Evolutionary conservation across 345 rosid genomes (phyloP), one percentile per base, ranked within the genome.

Genomic region (Corchorus capsularis): DNA sequence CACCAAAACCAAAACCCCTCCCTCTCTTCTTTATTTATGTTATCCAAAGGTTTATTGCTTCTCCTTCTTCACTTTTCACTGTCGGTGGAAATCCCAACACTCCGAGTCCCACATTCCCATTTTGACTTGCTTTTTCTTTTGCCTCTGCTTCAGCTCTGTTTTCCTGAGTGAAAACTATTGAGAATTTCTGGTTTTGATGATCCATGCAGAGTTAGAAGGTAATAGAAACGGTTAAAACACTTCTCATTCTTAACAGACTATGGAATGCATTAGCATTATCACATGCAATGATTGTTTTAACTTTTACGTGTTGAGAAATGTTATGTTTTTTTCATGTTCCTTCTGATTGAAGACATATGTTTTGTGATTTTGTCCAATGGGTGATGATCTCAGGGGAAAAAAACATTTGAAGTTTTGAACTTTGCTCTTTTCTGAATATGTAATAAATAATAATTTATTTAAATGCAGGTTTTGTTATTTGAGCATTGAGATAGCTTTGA

Each of bases 1-100:
- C 76, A 79, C 85, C 74, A 69, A 46, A 35, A 69, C 63, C 73
- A 17, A 73, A 32, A 68, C 73, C 81, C 59, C 79, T 56, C 59
- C 50, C 74, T 78, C 60, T 41, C 6, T 45, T 57, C 39, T 35
- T 72, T 59, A 75, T 56, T n/a, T 39, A 27, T 74, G 45, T 46
- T 74, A 68, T 19, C 56, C 61, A 15, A 50, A 62, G 14, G 45
- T 46, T n/a, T 34, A 35, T 13, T 54, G 35, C 50, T 13, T 52
- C 56, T 39, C 14, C 35, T 34, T 50, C 60, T 74, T 37, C 56
- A 59, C 16, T 60, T 32, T 8, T 71, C 61, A 27, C 50, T 71
- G 34, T 54, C 74, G n/a, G 63, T 55, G 56, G 66, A 32, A 45
- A 45, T 72, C 43, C 34, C n/a, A 56, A 22, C 75, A 43, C 22